These are phyloP conservation scores for Volvox carteri DNA, from an alignment of 163 green algal genomes.

Conservation along the genomic window DNA sequence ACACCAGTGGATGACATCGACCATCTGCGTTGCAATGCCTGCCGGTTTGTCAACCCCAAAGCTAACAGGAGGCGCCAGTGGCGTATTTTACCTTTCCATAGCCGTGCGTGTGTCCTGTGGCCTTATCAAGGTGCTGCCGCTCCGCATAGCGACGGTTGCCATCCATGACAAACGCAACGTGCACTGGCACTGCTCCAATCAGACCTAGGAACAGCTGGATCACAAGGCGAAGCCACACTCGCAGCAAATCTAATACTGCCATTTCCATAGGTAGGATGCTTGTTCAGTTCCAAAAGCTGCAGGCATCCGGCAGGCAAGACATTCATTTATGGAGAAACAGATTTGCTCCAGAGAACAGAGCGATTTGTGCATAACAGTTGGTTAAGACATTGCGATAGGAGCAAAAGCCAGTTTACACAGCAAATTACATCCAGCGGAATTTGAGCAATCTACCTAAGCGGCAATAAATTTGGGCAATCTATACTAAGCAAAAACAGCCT, in stretches of 20 bases:
- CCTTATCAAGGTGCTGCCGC: conserved; percentile 61
- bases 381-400: too few relatives aligned
- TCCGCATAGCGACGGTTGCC: conserved; percentile 93
- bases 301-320: too few relatives aligned
- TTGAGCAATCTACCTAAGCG: too few relatives aligned
- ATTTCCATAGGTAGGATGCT: not conserved
- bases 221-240: not conserved
- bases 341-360: too few relatives aligned
- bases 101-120: conserved; percentile 79
- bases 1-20: conserved; percentile 92
- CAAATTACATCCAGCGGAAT: too few relatives aligned
- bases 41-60: too few relatives aligned
- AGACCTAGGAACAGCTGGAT: not conserved
- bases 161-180: conserved; percentile 97
- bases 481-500: too few relatives aligned
- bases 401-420: too few relatives aligned
- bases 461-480: too few relatives aligned
- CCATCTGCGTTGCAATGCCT: conserved; percentile 80
- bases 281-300: not conserved
- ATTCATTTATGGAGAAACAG: not conserved
- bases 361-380: too few relatives aligned
- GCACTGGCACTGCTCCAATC: conserved; percentile 58
- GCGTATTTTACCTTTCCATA: conserved; percentile 75
- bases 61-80: not conserved
- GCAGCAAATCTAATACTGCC: not conserved